Evolutionary conservation across 2,329 filamentous ascomycete species (phyloP).

Genomic region (Colletotrichum ledebouriae): DNA sequence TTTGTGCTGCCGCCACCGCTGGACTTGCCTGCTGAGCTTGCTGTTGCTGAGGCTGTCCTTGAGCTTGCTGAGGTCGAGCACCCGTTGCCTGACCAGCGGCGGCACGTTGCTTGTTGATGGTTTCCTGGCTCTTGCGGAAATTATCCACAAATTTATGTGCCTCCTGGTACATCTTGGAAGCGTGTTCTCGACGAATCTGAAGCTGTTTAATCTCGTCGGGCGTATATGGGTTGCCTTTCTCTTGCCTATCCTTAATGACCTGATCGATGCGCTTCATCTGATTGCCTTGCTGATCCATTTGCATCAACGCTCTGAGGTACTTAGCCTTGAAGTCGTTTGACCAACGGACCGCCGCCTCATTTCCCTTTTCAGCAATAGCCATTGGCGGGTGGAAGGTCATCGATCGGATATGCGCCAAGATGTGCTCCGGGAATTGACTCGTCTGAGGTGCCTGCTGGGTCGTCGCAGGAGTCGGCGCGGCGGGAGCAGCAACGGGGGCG

Average conservation of each 20-base stretch:
- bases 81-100: conserved; percentile 46
- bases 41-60: conserved; percentile 47
- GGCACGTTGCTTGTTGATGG: conserved; percentile 45
- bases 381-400: conserved; percentile 62
- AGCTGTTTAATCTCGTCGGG: conserved; percentile 62
- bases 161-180: conserved; percentile 60
- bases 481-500: conserved; percentile 18
- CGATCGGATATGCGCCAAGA: conserved; percentile 62
- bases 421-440: conserved; percentile 56
- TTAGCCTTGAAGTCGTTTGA: conserved; percentile 60
- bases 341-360: conserved; percentile 62
- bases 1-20: conserved; percentile 32
- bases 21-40: conserved; percentile 46
- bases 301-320: conserved; percentile 62
- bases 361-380: conserved; percentile 57
- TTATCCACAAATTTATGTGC: conserved; percentile 62
- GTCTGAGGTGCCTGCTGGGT: conserved; percentile 44
- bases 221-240: conserved; percentile 58
- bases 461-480: conserved; percentile 25
- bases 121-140: conserved; percentile 61
- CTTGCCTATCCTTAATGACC: conserved; percentile 56
- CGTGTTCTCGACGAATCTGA: conserved; percentile 58
- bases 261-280: conserved; percentile 59
- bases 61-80: conserved; percentile 32
- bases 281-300: conserved; percentile 62